Conservation (phyloP, 306 rosid species). For the Lupinus albus region DNA sequence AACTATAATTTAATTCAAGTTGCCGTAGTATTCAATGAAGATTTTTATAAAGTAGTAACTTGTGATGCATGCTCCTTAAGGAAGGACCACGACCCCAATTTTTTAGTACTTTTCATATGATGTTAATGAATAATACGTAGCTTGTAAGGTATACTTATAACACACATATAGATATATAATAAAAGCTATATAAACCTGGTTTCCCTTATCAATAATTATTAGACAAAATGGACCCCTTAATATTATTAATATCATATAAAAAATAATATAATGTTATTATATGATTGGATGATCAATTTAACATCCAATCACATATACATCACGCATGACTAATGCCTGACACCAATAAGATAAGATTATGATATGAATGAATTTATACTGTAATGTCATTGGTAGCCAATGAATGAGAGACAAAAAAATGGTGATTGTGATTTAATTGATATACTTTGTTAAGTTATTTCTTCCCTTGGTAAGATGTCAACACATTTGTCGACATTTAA, state of each 20-base stretch:
- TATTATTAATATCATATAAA: background rate
- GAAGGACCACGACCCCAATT: conserved; percentile 40
- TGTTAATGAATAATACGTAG: conserved; percentile 54
- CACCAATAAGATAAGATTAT: conserved; percentile 11
- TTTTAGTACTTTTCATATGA: conserved; percentile 52
- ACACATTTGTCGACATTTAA: conserved; percentile 55
- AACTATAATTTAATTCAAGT: conserved; percentile 27
- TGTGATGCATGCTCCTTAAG: conserved; percentile 31
- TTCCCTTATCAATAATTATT: conserved; percentile 37
- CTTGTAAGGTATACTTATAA: conserved; percentile 49
- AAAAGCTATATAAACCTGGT: conserved; percentile 7
- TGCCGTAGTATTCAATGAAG: conserved; percentile 27
- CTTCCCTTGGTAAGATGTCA: conserved; percentile 59
- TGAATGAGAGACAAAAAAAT: background rate
- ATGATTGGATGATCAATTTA: conserved; percentile 36
- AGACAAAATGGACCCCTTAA: conserved; percentile 17
- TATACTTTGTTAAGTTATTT: too few relatives aligned
- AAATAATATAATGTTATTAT: background rate
- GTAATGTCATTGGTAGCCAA: conserved; percentile 31
- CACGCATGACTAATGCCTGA: background rate
- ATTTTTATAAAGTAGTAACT: conserved; percentile 32
- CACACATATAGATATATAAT: conserved; percentile 25
- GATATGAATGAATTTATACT: background rate
- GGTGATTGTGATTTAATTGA: too few relatives aligned
- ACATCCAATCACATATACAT: conserved; percentile 40